Evolutionary conservation across 768 basidiomycete genomes (phyloP).

Genomic region (Agaricus blazei): DNA sequence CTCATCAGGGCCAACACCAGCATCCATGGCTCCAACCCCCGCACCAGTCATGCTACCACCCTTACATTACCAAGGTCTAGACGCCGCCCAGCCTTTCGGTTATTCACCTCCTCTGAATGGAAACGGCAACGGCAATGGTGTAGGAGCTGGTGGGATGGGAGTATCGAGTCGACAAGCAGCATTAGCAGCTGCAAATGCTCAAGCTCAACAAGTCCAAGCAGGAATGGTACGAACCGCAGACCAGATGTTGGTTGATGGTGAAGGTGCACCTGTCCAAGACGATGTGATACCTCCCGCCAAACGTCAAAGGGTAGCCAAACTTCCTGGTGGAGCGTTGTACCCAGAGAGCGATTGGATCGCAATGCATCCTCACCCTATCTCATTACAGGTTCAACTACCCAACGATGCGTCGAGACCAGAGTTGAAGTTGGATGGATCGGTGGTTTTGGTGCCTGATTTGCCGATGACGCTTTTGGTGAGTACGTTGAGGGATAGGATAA

Average conservation of each 20-base stretch:
- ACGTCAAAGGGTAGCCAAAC: slow-evolving; percentile 78
- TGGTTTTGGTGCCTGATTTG: slow-evolving; percentile 75
- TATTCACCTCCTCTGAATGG: slow-evolving; percentile 55
- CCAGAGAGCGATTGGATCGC: slow-evolving; percentile 87
- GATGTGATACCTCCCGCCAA: slow-evolving; percentile 74
- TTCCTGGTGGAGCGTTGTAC: slow-evolving; percentile 80
- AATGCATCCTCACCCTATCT: slow-evolving; percentile 92
- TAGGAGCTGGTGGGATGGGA: slow-evolving; percentile 25
- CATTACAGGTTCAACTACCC: slow-evolving; percentile 80
- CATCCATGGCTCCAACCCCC: slow-evolving; percentile 55
- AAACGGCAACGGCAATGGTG: neutral
- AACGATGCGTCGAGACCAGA: slow-evolving; percentile 79
- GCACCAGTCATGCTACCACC: slow-evolving; percentile 80
- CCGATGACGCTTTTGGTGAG: slow-evolving; percentile 83
- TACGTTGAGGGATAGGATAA: slow-evolving; percentile 84
- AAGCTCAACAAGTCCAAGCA: slow-evolving; percentile 43
- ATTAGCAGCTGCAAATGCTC: slow-evolving; percentile 47
- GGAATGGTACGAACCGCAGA: slow-evolving; percentile 80
- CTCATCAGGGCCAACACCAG: slow-evolving; percentile 89
- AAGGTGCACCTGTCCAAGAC: slow-evolving; percentile 28
- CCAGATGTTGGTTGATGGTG: slow-evolving; percentile 56
- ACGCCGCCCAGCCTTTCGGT: slow-evolving; percentile 73
- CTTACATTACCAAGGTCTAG: slow-evolving; percentile 79
- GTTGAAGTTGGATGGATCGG: slow-evolving; percentile 85
- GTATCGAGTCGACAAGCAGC: slow-evolving; percentile 67